A percentile compares a stretch with the other conserved stretches of the same genome.
phyloP scores from a whole-genome alignment of 768 basidiomycete species.

The Collybia sp. region DNA sequence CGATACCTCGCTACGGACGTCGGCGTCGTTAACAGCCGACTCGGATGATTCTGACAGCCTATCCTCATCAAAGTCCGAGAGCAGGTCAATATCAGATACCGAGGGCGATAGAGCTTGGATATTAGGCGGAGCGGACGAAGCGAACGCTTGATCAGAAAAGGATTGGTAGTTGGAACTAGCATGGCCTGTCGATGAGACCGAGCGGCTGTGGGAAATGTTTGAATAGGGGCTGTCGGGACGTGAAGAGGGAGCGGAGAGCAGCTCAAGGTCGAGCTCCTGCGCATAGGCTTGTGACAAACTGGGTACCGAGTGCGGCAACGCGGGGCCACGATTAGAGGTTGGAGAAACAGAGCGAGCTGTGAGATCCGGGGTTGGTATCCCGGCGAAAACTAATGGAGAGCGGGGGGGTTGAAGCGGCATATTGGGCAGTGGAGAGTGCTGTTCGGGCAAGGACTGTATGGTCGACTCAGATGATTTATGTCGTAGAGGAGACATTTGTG shows the following conservation, averaged over 20 bases:
- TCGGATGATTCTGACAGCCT: slow-evolving; percentile 4
- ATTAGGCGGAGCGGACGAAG: too few species aligned
- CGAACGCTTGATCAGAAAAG: slow-evolving; percentile 6
- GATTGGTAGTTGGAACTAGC: slow-evolving; percentile 12
- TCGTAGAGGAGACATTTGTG: slow-evolving; percentile 13
- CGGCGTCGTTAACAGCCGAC: slow-evolving; percentile 2
- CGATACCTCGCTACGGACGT: slow-evolving; percentile 10
- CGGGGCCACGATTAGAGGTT: slow-evolving; percentile 5
- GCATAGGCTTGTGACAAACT: slow-evolving; percentile 40
- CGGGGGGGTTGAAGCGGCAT: slow-evolving; percentile 4
- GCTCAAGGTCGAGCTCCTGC: slow-evolving; percentile 35
- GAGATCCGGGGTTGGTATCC: slow-evolving; percentile 9
- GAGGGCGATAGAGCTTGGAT: slow-evolving; percentile 9
- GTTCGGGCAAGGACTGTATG: slow-evolving; percentile 9
- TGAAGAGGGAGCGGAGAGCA: slow-evolving; percentile 40
- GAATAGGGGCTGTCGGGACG: slow-evolving; percentile 36
- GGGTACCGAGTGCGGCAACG: slow-evolving; percentile 22
- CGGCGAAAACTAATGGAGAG: slow-evolving; percentile 2
- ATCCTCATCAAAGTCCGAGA: slow-evolving; percentile 13
- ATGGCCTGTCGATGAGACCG: slow-evolving; percentile 3
- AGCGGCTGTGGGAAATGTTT: slow-evolving; percentile 13
- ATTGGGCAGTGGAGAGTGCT: slow-evolving; percentile 5
- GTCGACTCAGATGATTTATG: slow-evolving; percentile 10
- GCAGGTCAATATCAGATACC: slow-evolving; percentile 15
- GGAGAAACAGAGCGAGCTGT: slow-evolving; percentile 9